A percentile compares a stretch with the other conserved stretches of the same genome.
Conservation (phyloP, 345 rosid genomes). For the Hibiscus mutabilis region DNA sequence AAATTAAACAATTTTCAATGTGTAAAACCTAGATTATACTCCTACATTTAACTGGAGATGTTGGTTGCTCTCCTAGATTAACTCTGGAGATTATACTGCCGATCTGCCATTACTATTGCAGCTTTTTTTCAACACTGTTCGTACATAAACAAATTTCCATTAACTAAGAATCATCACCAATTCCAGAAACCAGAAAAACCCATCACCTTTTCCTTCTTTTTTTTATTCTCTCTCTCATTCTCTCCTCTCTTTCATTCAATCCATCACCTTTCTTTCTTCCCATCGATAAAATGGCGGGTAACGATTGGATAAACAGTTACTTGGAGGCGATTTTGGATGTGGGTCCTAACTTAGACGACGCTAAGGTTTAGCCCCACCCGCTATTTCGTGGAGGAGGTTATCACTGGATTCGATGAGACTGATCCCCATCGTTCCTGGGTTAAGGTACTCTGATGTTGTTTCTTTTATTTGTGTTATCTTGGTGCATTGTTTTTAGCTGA, state of each 20-base stretch:
- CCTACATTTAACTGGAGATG: too few species aligned
- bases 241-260: not conserved
- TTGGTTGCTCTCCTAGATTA: not conserved
- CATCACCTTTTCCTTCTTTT: constrained; percentile 5
- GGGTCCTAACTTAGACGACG: constrained; percentile 80
- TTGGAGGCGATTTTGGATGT: constrained; percentile 98
- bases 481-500: not conserved
- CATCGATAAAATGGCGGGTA: constrained; percentile 74
- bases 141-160: constrained; percentile 1
- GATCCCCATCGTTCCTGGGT: constrained; percentile 95
- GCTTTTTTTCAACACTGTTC: not conserved
- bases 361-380: constrained; percentile 90
- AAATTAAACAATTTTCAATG: too few species aligned
- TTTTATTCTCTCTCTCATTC: not conserved
- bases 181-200: not conserved
- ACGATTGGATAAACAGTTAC: constrained; percentile 98
- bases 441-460: constrained; percentile 27
- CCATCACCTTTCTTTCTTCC: not conserved
- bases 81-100: not conserved
- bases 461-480: not conserved
- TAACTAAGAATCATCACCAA: not conserved
- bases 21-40: too few species aligned
- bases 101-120: not conserved
- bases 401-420: constrained; percentile 94
- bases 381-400: constrained; percentile 94